Percentiles rank a stretch among this genome's conserved stretches.
phyloP scores from a whole-genome alignment of 768 basidiomycete genomes.

The Termitomyces sp. region DNA sequence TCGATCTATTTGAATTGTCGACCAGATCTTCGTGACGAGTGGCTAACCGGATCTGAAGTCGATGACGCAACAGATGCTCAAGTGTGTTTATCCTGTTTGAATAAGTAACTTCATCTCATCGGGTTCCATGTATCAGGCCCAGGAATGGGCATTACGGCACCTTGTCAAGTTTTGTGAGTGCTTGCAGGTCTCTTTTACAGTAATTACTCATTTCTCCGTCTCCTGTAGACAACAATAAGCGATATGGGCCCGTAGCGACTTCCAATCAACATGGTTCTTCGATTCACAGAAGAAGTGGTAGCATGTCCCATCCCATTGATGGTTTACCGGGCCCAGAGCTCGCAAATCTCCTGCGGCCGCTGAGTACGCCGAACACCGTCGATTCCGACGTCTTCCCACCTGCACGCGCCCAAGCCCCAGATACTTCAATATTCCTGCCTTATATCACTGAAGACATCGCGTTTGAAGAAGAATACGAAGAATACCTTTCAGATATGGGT shows the following conservation, averaged over 20 bases:
- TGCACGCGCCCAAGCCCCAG: constrained; percentile 79
- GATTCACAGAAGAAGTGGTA: constrained; percentile 74
- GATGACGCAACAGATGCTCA: constrained; percentile 92
- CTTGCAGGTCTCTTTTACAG: not conserved
- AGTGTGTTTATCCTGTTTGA: constrained; percentile 35
- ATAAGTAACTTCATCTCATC: constrained; percentile 1
- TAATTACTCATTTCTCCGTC: not conserved
- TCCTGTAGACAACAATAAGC: constrained; percentile 77
- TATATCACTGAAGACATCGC: constrained; percentile 93
- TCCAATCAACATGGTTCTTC: constrained; percentile 47
- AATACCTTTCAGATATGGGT: constrained; percentile 86
- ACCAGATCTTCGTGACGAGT: constrained; percentile 95
- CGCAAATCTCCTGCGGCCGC: constrained; percentile 67
- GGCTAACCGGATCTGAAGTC: constrained; percentile 90
- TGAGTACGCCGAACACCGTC: constrained; percentile 71
- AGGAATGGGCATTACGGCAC: constrained; percentile 91
- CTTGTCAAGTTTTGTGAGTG: constrained; percentile 90
- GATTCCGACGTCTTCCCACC: constrained; percentile 97
- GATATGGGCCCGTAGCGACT: constrained; percentile 67
- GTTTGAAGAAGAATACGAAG: constrained; percentile 96
- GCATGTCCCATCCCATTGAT: constrained; percentile 79
- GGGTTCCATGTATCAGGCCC: constrained; percentile 50
- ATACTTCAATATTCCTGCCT: constrained; percentile 80
- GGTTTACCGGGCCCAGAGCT: constrained; percentile 75
- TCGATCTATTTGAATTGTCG: constrained; percentile 97